Conservation (phyloP, 306 rosid genomes). For the Pachyrhizus erosus region DNA sequence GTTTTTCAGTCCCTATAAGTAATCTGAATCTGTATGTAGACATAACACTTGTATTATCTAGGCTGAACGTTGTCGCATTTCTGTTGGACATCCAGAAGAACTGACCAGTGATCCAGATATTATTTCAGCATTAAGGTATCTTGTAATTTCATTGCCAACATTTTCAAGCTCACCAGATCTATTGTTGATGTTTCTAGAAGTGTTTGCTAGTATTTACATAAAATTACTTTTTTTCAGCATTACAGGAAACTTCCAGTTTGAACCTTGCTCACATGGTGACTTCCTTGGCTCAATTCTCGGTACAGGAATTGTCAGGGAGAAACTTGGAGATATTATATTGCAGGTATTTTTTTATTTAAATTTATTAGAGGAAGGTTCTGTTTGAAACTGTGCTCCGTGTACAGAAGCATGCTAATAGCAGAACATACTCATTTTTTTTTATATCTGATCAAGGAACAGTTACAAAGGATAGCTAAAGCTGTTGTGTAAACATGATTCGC, state of each 20-base stretch:
- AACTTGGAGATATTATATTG: constrained; percentile 84
- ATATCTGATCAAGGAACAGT: constrained; percentile 22
- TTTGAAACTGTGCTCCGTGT: constrained; percentile 9
- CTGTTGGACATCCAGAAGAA: constrained; percentile 82
- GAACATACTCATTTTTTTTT: neutral
- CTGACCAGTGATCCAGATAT: constrained; percentile 85
- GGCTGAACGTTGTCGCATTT: constrained; percentile 96
- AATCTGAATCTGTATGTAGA: constrained; percentile 26
- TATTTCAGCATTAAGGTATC: constrained; percentile 83
- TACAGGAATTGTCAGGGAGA: constrained; percentile 84
- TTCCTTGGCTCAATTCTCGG: constrained; percentile 92
- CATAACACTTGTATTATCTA: constrained; percentile 42
- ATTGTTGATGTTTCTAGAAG: constrained; percentile 18
- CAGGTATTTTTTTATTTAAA: constrained; percentile 58
- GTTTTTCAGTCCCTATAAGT: constrained; percentile 18
- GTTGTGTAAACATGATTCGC: constrained; percentile 13
- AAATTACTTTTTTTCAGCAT: constrained; percentile 61
- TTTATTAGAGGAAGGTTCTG: constrained; percentile 12
- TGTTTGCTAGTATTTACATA: constrained; percentile 24
- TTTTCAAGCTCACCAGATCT: constrained; percentile 20
- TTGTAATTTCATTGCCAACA: constrained; percentile 21
- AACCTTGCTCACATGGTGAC: constrained; percentile 87
- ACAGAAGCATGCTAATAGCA: neutral
- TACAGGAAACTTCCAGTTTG: constrained; percentile 84
- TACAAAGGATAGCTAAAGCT: neutral